Conservation (phyloP, 495 filamentous ascomycete species). For the Aspergillus leporis region DNA sequence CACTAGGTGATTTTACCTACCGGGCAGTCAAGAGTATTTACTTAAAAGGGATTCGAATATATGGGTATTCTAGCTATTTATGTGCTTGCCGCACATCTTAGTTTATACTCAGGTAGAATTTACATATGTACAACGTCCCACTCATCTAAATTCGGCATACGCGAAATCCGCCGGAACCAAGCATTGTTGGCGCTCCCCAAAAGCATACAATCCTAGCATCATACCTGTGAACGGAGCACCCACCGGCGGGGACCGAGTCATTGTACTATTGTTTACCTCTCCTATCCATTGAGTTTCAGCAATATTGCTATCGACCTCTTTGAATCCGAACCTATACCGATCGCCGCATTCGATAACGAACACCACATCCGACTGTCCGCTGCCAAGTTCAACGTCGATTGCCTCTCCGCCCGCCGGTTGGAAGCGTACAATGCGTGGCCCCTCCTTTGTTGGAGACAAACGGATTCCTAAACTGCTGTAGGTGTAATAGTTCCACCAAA, state of each 20-base stretch:
- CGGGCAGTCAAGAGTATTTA: no score
- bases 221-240: conserved; percentile 42
- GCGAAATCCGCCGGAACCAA: conserved; percentile 43
- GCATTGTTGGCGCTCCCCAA: conserved; percentile 41
- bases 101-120: no score
- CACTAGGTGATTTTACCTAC: no score
- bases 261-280: conserved; percentile 23
- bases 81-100: no score
- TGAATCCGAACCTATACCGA: conserved; percentile 31
- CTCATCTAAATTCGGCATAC: conserved; percentile 29
- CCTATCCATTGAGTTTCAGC: conserved; percentile 25
- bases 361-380: conserved; percentile 15
- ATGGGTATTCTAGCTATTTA: no score
- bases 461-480: conserved; percentile 39
- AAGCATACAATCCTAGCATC: conserved; percentile 48
- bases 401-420: conserved; percentile 18
- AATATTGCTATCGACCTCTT: conserved; percentile 11
- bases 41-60: no score
- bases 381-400: conserved; percentile 14
- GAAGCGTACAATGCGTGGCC: conserved; percentile 27
- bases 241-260: conserved; percentile 35
- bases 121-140: neutral
- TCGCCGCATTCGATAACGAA: conserved; percentile 32
- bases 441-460: conserved; percentile 7
- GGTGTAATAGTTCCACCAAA: conserved; percentile 46